Evolutionary conservation across 148 eudicot species (phyloP), one percentile per base, ranked within the genome.

Genomic region (Silene uniflora): DNA sequence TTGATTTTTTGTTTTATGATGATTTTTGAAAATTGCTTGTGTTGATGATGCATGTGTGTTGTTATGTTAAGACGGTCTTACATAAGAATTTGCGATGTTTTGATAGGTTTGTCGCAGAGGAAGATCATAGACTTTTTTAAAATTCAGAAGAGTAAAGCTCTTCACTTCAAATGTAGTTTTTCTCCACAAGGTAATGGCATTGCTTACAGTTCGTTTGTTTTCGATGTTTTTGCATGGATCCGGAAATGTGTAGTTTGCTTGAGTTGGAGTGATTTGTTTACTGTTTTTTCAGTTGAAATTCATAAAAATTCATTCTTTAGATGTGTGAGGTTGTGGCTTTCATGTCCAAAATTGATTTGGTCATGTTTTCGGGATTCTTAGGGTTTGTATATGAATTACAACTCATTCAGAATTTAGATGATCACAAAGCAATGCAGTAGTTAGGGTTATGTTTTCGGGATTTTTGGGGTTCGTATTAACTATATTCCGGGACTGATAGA

Each of bases 41-140:
- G 55, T 42, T n/a, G 25, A 6, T 68, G 55, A 21, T 35, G 35
- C 35, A 32, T 32, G 35, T 42, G 18, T 32, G 59, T 62, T 44
- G 13, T 1, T 27, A 76, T 39, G 44, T 1, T 39, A 39, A 39
- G 44, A 39, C 9, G 44, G 44, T 39, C 44, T 39, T 39, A 39
- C 0, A 39, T 39, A 0, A 39, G 10, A 39, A 39, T 39, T 7
- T 39, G 10, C 44, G 68, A 35, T 60, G 46, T 73, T 73, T 77
- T 27, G 39, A 62, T 85, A 93, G 98, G 89, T 80, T 90, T 89
- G 39, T 81, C 98, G n/a, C 97, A 91, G 90, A 91, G 55, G 79
- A 93, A 88, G 84, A 89, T 93, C 18, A 77, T 86, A 19, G 98
- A 91, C 76, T 93, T 93, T 62, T 93, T 93, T 73, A 86, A 80